Percentiles rank a stretch among this genome's conserved stretches.
phyloP scores from a whole-genome alignment of 148 eudicot genomes.

The Heliamphora exappendiculata region DNA sequence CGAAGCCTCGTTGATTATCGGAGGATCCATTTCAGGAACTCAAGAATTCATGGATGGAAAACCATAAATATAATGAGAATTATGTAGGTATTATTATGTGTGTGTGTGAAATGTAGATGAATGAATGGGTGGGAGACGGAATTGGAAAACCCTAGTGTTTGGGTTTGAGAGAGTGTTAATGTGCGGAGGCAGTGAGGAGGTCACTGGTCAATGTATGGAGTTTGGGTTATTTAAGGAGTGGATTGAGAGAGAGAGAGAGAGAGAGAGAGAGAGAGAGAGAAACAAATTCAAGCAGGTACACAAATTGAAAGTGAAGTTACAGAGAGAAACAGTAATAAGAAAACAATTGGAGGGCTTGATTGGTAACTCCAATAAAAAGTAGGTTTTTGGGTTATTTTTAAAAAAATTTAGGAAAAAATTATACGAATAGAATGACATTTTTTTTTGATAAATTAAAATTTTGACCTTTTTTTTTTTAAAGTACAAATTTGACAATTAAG shows the following conservation, averaged over 20 bases:
- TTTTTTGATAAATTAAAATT: no score
- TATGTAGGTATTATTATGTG: no score
- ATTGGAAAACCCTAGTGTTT: constrained; percentile 4
- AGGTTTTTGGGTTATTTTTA: no score
- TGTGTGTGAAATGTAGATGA: neutral
- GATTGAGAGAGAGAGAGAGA: neutral
- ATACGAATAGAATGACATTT: no score
- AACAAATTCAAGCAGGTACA: neutral
- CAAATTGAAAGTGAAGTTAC: neutral
- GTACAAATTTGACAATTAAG: no score
- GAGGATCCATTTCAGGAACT: constrained; percentile 67
- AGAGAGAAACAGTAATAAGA: constrained; percentile 9
- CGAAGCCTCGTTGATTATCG: constrained; percentile 64
- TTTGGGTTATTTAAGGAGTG: neutral
- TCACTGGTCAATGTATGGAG: neutral
- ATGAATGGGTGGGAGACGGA: neutral
- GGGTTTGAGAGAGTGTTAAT: constrained; percentile 9
- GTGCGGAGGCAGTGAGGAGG: constrained; percentile 1
- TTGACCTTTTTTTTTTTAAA: no score
- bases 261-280: neutral
- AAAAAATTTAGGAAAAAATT: no score
- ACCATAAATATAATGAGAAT: neutral
- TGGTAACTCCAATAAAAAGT: no score
- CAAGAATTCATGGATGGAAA: neutral
- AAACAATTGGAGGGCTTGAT: no score